phyloP scores from a whole-genome alignment of 352 stramenopile genomes.

The Globisporangium paroecandrum region DNA sequence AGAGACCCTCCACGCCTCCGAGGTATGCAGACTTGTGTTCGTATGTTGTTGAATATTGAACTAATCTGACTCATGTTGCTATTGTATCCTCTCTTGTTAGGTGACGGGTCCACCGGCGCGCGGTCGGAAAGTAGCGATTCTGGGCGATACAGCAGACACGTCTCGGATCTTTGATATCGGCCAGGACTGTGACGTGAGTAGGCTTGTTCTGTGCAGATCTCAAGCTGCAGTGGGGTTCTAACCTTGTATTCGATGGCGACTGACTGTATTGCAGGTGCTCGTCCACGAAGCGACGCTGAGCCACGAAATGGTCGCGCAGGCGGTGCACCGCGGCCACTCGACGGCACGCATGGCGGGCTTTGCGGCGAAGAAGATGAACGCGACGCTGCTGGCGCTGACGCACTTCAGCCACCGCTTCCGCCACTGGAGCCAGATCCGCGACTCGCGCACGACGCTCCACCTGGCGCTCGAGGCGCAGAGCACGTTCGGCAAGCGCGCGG shows the following conservation, averaged over 20 bases:
- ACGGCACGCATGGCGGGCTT: constrained; percentile 76
- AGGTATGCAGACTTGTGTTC: constrained; percentile 39
- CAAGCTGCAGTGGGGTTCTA: not conserved
- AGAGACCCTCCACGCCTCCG: constrained; percentile 61
- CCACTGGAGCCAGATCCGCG: constrained; percentile 44
- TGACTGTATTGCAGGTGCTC: constrained; percentile 47
- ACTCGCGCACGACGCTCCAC: constrained; percentile 55
- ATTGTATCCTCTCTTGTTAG: constrained; percentile 14
- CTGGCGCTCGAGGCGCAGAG: constrained; percentile 62
- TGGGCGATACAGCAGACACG: constrained; percentile 74
- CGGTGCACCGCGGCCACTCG: constrained; percentile 72
- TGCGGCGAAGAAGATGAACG: constrained; percentile 71
- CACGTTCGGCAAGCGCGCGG: constrained; percentile 57
- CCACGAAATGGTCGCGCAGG: constrained; percentile 68
- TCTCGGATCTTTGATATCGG: constrained; percentile 77
- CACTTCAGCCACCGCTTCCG: constrained; percentile 87
- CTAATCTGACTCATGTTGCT: not conserved
- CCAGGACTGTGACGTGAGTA: constrained; percentile 64
- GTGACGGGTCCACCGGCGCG: constrained; percentile 55
- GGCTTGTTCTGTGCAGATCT: not conserved
- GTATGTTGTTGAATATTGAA: too few relatives aligned
- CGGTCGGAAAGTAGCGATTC: constrained; percentile 73
- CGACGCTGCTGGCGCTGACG: constrained; percentile 72
- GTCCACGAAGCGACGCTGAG: constrained; percentile 84
- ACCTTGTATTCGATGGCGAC: not conserved